Conservation (phyloP, 2,329 filamentous ascomycete species). For the Fusarium metavorans region DNA sequence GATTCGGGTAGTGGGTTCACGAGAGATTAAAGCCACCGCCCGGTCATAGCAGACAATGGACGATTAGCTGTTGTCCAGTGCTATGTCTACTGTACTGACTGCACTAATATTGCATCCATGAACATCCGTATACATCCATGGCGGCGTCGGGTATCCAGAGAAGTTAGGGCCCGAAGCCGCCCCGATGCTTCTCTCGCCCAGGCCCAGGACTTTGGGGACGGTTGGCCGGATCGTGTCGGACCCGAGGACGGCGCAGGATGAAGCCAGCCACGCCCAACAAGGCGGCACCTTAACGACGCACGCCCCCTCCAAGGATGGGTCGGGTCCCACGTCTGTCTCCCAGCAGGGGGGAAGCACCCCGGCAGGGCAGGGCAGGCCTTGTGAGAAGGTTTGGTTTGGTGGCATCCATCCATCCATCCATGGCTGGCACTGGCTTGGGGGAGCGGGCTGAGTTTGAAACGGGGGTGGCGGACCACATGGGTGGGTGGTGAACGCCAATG, state of each 20-base stretch:
- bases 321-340: neutral
- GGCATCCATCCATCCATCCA: neutral
- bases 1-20: constrained; percentile 3
- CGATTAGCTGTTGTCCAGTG: neutral
- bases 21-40: neutral
- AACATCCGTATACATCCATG: neutral
- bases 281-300: constrained; percentile 18
- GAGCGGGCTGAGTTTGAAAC: constrained; percentile 1
- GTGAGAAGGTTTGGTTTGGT: constrained; percentile 3
- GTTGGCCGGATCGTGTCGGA: constrained; percentile 37
- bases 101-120: neutral
- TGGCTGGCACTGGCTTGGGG: neutral
- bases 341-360: neutral
- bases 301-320: neutral
- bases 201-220: constrained; percentile 19
- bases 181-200: constrained; percentile 19
- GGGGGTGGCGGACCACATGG: neutral
- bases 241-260: constrained; percentile 32
- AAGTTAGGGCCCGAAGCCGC: constrained; percentile 20
- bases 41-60: neutral
- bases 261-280: constrained; percentile 33
- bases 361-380: neutral
- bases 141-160: constrained; percentile 10
- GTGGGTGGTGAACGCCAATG: neutral
- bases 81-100: neutral